Percentiles rank a stretch among this genome's conserved stretches.
phyloP scores from a whole-genome alignment of 768 basidiomycete genomes.

The Lanmaoa rubissima region DNA sequence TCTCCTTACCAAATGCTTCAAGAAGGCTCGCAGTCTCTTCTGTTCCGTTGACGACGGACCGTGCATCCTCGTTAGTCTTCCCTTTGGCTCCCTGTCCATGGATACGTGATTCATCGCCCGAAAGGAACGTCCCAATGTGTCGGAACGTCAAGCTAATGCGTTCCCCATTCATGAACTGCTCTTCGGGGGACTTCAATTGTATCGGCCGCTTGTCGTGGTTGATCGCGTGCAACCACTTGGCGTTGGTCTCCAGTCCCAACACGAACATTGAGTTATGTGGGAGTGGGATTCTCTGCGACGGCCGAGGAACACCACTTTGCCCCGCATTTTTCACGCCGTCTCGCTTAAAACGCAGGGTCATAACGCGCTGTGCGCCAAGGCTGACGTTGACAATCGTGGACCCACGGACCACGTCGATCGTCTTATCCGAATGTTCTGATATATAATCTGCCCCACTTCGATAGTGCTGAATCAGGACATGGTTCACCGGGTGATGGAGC shows the following conservation, averaged over 20 bases:
- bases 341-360: constrained; percentile 72
- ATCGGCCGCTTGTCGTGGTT: constrained; percentile 70
- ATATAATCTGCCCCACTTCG: constrained; percentile 79
- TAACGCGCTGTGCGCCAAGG: constrained; percentile 71
- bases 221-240: constrained; percentile 74
- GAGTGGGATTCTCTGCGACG: constrained; percentile 63
- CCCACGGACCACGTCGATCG: constrained; percentile 72
- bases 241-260: constrained; percentile 71
- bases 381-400: constrained; percentile 81
- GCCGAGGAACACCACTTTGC: constrained; percentile 31
- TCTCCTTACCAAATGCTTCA: constrained; percentile 70
- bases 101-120: constrained; percentile 48
- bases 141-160: constrained; percentile 82
- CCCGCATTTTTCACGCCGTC: constrained; percentile 32
- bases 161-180: constrained; percentile 55
- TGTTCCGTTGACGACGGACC: constrained; percentile 51
- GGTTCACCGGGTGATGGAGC: constrained; percentile 69
- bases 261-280: constrained; percentile 85
- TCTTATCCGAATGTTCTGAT: constrained; percentile 86
- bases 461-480: constrained; percentile 81
- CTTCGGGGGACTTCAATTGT: constrained; percentile 49
- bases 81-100: constrained; percentile 72
- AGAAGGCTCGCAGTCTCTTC: constrained; percentile 51
- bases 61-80: constrained; percentile 55
- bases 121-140: constrained; percentile 73